Base-by-base conservation (phyloP, 495 filamentous ascomycete genomes). In the Hypoxylon intermedium region DNA sequence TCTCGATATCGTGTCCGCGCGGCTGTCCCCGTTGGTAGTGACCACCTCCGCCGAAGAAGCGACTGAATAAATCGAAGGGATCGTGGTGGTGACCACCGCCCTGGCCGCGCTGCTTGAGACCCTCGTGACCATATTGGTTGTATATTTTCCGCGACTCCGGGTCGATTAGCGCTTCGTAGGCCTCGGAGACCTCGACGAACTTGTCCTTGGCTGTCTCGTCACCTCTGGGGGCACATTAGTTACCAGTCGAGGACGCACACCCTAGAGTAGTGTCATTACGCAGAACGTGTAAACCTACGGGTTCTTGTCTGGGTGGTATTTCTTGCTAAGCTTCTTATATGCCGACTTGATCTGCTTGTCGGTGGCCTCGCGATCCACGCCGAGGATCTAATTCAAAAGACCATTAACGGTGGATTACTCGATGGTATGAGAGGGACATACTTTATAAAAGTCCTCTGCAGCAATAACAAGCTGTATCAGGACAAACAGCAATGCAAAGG, bases 251-350 rank as follows among this genome's bases (percentile, higher is more conserved):
- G 48, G 33, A 1, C 31, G 6, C 13, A 15, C n/a, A 13, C 1
- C 15, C 2, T 12, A 1, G 15, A 37, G 13, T 24, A 26, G 21
- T 13, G 15, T 40, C 34, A 41, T 51, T 49, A 30, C 26, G 24
- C 13, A 34, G 38, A 24, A 42, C 53, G 7, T 26, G 34, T 44
- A 20, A 46, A 83, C 89, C 67, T 77, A 96, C 91, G 94, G 94
- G 62, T 99, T 99, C 83, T 99, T 99, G 72, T 99, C 94, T 0
- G 94, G 94, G 68, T 99, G 94, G 74, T 82, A 97, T 76, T 96
- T 96, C 76, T 97, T 97, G 81, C 90, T 94, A 3, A 98, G 77
- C 43, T 84, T 88, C 44, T 92, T 85, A 74, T 99, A 99, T 28
- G 94, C 95, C n/a, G 88, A 86, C 76, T 98, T 99, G 75, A 98